Evolutionary conservation across 2,329 filamentous ascomycete genomes (phyloP), one percentile per base, ranked within the genome.

Genomic region (Hypoxylon sp.): DNA sequence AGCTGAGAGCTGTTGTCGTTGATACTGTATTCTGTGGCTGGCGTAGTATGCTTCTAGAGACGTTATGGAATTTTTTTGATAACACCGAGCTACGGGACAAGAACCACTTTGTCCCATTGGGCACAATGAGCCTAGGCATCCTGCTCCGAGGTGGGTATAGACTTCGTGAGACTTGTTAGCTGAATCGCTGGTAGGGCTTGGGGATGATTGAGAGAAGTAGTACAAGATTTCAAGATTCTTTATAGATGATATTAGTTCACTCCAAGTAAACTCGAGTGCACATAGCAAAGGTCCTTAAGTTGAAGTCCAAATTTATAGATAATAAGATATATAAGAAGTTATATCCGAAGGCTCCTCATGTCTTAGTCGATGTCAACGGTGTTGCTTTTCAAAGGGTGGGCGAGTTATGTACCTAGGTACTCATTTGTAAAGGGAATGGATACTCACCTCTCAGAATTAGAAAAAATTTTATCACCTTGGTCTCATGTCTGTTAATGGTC

Each of bases 1-100:
- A 67, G 21, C 65, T 47, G 7, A 74, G 61, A 9, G 70, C 63
- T 43, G 70, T 70, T 53, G 51, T 16, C 16, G 66, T 4, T 32
- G 65, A 51, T 48, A 65, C 19, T 41, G 23, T 9, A 2, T 16
- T 41, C 11, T 8, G 27, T 11, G 43, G 46, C 57, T 52, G 29
- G 19, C 8, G 21, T 55, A 59, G 56, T 32, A 45, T 59, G 56
- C n/a, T 11, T 32, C 63, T 63, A 2, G 68, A 59, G 4, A 59
- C 53, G 25, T 37, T 59, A 62, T 60, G 67, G 30, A 67, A 23
- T 30, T 45, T 54, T 4, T 47, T 56, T 53, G 67, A 53, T 23
- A 61, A 2, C 58, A 50, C 53, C 27, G 41, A 43, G 2, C 46
- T 34, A 45, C n/a, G 46, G 14, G 43, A 39, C 5, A 56, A 21